A percentile compares a stretch with the other conserved stretches of the same genome.
phyloP scores from a whole-genome alignment of 2,329 filamentous ascomycete species.

The Arthrobotrys entomopaga region DNA sequence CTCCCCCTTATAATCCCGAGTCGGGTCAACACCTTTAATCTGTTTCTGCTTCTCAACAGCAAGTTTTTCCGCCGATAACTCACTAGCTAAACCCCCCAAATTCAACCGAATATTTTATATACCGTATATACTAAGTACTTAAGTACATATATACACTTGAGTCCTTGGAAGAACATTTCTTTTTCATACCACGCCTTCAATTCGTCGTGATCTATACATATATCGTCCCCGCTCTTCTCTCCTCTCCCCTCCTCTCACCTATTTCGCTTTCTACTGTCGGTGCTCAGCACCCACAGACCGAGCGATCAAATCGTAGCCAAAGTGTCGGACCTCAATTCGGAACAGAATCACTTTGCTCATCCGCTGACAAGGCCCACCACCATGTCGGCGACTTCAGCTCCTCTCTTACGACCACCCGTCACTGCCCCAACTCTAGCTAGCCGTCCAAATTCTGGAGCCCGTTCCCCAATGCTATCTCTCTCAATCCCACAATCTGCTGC shows the following conservation, averaged over 20 bases:
- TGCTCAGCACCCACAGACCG: slow-evolving; percentile 20
- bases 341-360: slow-evolving; percentile 31
- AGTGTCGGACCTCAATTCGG: slow-evolving; percentile 27
- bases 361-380: slow-evolving; percentile 46
- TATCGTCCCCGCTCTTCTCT: neutral
- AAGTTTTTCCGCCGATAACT: neutral
- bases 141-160: too few relatives aligned
- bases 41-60: neutral
- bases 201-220: too few relatives aligned
- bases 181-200: too few relatives aligned
- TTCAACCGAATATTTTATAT: neutral
- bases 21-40: too few relatives aligned
- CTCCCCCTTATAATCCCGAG: neutral
- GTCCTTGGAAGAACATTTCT: too few relatives aligned
- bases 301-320: slow-evolving; percentile 30
- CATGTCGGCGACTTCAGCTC: slow-evolving; percentile 55
- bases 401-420: slow-evolving; percentile 49
- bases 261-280: slow-evolving; percentile 23
- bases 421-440: slow-evolving; percentile 49
- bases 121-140: too few relatives aligned
- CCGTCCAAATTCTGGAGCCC: slow-evolving; percentile 50
- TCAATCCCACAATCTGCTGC: slow-evolving; percentile 56
- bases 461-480: slow-evolving; percentile 56
- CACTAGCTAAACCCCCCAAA: too few relatives aligned
- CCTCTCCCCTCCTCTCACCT: neutral